These are phyloP conservation scores for Ceratobasidium sp. DNA, from an alignment of 1,284 basidiomycete genomes.

Conservation along the genomic window DNA sequence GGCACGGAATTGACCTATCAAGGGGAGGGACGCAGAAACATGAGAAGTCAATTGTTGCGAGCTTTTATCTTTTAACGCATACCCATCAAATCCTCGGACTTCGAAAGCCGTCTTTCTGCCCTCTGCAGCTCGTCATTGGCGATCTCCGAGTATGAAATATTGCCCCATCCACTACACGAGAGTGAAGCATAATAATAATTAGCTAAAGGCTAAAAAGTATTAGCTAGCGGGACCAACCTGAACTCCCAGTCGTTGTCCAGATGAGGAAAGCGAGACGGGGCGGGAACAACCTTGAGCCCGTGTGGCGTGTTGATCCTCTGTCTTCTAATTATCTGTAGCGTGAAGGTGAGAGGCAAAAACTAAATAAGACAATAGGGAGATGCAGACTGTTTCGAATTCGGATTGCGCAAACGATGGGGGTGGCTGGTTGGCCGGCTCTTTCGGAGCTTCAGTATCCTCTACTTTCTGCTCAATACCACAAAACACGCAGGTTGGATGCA, in stretches of 20 bases:
- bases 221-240: slow-evolving; percentile 47
- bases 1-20: slow-evolving; percentile 62
- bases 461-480: background rate
- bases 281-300: slow-evolving; percentile 56
- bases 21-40: background rate
- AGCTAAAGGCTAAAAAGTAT: background rate
- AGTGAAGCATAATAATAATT: background rate
- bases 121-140: slow-evolving; percentile 49
- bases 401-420: slow-evolving; percentile 58
- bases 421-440: slow-evolving; percentile 4
- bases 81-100: slow-evolving; percentile 52
- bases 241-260: slow-evolving; percentile 71
- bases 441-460: background rate
- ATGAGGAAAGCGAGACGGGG: slow-evolving; percentile 67
- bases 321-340: slow-evolving; percentile 57
- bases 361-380: too few species aligned
- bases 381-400: slow-evolving; percentile 56
- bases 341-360: background rate
- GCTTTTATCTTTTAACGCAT: background rate
- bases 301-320: slow-evolving; percentile 59
- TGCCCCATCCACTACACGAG: slow-evolving; percentile 60
- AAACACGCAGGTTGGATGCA: background rate
- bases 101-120: slow-evolving; percentile 46
- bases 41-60: background rate
- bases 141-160: slow-evolving; percentile 56